Percentiles rank a stretch among this genome's conserved stretches.
These are phyloP conservation scores for Lycium barbarum DNA, from an alignment of 257 asterid species.

Conservation along the genomic window DNA sequence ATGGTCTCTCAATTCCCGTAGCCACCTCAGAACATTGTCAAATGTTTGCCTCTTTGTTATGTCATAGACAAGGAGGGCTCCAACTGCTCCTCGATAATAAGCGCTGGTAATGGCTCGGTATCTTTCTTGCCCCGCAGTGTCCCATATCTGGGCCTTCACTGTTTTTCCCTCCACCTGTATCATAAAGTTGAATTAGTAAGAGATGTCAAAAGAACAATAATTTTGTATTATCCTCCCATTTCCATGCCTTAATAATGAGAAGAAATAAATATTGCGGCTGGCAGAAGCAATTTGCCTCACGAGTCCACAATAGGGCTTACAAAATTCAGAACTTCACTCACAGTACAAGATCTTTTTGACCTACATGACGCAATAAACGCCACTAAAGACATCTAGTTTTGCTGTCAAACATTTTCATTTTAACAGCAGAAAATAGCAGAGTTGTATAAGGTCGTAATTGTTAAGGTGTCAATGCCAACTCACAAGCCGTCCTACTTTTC, in stretches of 20 bases:
- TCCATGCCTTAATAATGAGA: conserved; percentile 4
- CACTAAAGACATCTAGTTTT: background rate
- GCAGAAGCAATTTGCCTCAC: background rate
- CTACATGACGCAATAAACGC: background rate
- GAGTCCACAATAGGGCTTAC: background rate
- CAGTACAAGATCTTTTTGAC: background rate
- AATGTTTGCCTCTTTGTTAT: conserved; percentile 82
- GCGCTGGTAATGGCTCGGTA: conserved; percentile 87
- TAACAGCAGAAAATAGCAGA: background rate
- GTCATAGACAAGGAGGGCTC: conserved; percentile 82
- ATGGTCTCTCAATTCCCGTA: conserved; percentile 78
- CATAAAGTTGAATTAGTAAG: conserved; percentile 27
- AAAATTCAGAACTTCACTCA: background rate
- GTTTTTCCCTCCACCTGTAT: conserved; percentile 78
- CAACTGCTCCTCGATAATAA: conserved; percentile 86
- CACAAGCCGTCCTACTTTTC: background rate
- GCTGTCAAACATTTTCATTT: background rate
- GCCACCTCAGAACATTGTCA: conserved; percentile 84
- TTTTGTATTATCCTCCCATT: background rate
- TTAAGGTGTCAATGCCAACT: background rate
- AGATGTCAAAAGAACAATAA: conserved; percentile 15
- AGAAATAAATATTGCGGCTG: background rate
- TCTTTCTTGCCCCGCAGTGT: conserved; percentile 90
- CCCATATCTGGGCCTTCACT: conserved; percentile 88
- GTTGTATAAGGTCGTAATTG: background rate